A percentile compares a stretch with the other conserved stretches of the same genome.
Evolutionary conservation across 345 rosid species (phyloP).

Genomic region (Isatis tinctoria): DNA sequence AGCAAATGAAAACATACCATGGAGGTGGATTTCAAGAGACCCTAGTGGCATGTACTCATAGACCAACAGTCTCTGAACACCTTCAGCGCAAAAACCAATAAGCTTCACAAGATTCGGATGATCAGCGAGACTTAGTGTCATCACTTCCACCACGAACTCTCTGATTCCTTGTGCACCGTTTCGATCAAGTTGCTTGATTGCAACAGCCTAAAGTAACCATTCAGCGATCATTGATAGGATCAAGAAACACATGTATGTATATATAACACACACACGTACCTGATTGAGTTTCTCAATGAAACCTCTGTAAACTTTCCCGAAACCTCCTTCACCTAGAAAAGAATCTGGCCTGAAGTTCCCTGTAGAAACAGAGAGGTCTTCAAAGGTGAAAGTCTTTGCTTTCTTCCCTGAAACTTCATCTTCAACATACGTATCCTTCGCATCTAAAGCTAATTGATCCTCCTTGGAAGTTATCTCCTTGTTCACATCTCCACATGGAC

Average conservation of each 20-base stretch:
- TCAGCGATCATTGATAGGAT: no score
- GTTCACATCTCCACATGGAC: constrained; percentile 30
- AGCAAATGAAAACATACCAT: constrained; percentile 38
- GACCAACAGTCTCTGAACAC: constrained; percentile 71
- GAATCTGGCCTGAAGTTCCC: constrained; percentile 49
- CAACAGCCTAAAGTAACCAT: constrained; percentile 52
- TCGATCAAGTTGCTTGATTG: constrained; percentile 82
- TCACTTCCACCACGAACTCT: constrained; percentile 77
- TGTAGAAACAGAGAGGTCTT: constrained; percentile 50
- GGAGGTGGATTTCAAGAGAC: constrained; percentile 66
- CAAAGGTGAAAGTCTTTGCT: constrained; percentile 49
- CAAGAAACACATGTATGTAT: no score
- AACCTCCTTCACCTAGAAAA: constrained; percentile 85
- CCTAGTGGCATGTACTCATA: constrained; percentile 85
- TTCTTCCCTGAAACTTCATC: constrained; percentile 39
- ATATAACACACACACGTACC: no score
- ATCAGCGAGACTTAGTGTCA: constrained; percentile 63
- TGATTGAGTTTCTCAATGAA: constrained; percentile 46
- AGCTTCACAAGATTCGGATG: constrained; percentile 80
- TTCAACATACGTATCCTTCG: constrained; percentile 37
- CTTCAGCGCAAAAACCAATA: constrained; percentile 80
- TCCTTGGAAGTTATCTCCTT: constrained; percentile 33
- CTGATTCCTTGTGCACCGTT: constrained; percentile 72
- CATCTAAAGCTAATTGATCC: constrained; percentile 42
- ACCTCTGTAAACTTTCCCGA: constrained; percentile 79